These are phyloP conservation scores for Rhododendron ovatum DNA, from an alignment of 148 eudicot genomes.

Conservation along the genomic window DNA sequence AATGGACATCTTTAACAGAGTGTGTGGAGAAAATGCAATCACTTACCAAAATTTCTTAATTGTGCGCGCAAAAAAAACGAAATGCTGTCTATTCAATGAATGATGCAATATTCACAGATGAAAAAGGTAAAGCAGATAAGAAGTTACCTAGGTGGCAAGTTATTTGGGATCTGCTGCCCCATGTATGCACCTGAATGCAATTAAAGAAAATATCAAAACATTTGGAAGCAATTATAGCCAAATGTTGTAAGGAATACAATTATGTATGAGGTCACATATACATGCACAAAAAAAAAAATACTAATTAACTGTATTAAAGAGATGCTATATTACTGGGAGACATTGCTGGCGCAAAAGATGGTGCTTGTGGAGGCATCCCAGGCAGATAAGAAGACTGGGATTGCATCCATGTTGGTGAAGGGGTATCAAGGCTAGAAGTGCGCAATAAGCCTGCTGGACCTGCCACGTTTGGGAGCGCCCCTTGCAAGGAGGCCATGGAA, in stretches of 20 bases:
- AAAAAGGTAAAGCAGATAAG: neutral
- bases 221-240: neutral
- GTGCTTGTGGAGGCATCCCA: conserved; percentile 38
- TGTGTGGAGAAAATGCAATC: neutral
- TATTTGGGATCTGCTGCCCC: conserved; percentile 51
- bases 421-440: conserved; percentile 39
- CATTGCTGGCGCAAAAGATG: conserved; percentile 38
- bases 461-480: conserved; percentile 54
- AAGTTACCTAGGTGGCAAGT: conserved; percentile 55
- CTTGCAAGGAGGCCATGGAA: conserved; percentile 71
- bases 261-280: neutral
- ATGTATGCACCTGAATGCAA: conserved; percentile 50
- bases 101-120: no score
- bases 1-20: neutral
- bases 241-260: neutral
- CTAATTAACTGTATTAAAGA: neutral
- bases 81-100: neutral
- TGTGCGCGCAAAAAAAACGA: neutral
- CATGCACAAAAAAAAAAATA: neutral
- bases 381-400: conserved; percentile 52
- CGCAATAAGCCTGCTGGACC: conserved; percentile 46
- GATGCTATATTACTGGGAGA: conserved; percentile 32
- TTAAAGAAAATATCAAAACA: conserved; percentile 11
- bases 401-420: conserved; percentile 39
- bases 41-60: neutral